These are phyloP conservation scores for Solanum pinnatisectum DNA, from an alignment of 257 asterid genomes.

Conservation along the genomic window DNA sequence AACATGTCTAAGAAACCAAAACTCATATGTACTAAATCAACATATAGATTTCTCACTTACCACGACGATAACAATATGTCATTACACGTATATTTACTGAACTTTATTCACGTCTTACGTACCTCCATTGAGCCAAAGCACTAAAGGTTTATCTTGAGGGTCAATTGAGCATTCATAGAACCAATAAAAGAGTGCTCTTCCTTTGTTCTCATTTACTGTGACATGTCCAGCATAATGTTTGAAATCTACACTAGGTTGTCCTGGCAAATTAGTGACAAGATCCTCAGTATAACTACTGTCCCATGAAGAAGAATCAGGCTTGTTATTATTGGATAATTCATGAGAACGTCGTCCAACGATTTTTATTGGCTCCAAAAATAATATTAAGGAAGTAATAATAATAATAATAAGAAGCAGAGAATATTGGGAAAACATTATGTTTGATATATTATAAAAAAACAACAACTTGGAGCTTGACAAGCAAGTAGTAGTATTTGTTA, in stretches of 20 bases:
- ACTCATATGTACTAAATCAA: background rate
- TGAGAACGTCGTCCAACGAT: conserved; percentile 31
- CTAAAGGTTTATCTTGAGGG: conserved; percentile 64
- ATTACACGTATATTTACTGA: background rate
- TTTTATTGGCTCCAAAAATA: conserved; percentile 20
- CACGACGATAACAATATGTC: background rate
- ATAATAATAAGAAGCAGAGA: conserved; percentile 18
- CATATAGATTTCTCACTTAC: background rate
- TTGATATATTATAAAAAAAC: conserved; percentile 34
- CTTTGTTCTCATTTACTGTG: conserved; percentile 48
- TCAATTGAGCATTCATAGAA: conserved; percentile 56
- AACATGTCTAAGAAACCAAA: background rate
- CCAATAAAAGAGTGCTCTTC: conserved; percentile 87
- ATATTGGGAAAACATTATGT: conserved; percentile 17
- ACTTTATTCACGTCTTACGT: conserved; percentile 1
- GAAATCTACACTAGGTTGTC: conserved; percentile 61
- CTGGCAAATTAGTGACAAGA: conserved; percentile 66
- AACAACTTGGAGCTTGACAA: conserved; percentile 6
- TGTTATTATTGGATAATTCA: conserved; percentile 24
- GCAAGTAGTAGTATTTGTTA: background rate
- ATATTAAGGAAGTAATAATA: conserved; percentile 9
- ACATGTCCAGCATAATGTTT: conserved; percentile 66
- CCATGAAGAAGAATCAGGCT: conserved; percentile 1
- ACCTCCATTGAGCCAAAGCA: conserved; percentile 98
- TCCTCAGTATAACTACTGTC: conserved; percentile 9